These are phyloP conservation scores for Chrysochromulina tobinii DNA, from an alignment of 78 protist species.

Conservation along the genomic window DNA sequence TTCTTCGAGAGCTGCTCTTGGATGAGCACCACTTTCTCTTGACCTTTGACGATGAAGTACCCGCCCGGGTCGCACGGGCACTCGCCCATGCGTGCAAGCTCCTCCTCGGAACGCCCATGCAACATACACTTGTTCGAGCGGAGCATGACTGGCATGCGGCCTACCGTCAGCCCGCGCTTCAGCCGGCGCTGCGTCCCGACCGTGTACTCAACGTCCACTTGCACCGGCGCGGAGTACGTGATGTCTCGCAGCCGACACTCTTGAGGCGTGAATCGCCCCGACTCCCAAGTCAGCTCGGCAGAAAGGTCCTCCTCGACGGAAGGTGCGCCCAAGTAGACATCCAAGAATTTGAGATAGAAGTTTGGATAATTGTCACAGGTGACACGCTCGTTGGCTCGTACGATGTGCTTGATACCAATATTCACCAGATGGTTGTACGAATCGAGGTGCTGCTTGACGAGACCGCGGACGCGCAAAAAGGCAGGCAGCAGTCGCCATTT, in stretches of 20 bases:
- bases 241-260: conserved; percentile 97
- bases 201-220: conserved; percentile 85
- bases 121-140: conserved; percentile 72
- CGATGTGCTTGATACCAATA: conserved; percentile 65
- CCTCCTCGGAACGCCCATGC: conserved; percentile 58
- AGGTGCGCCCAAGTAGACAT: conserved; percentile 78
- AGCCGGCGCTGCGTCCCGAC: conserved; percentile 55
- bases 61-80: conserved; percentile 98
- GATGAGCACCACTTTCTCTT: conserved; percentile 74
- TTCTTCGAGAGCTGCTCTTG: conserved; percentile 98
- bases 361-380: conserved; percentile 83
- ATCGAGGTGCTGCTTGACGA: conserved; percentile 96
- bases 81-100: conserved; percentile 88
- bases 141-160: conserved; percentile 98
- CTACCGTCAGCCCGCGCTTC: conserved; percentile 75
- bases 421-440: conserved; percentile 92
- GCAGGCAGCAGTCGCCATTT: conserved; percentile 97
- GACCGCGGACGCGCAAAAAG: conserved; percentile 83
- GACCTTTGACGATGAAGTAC: conserved; percentile 44
- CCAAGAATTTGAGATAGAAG: conserved; percentile 60
- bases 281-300: conserved; percentile 18
- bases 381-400: conserved; percentile 86
- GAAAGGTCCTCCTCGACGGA: conserved; percentile 53
- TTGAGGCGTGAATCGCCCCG: conserved; percentile 20
- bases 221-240: conserved; percentile 96